Evolutionary conservation across 257 asterid species (phyloP).

Genomic region (Solanum chaucha): DNA sequence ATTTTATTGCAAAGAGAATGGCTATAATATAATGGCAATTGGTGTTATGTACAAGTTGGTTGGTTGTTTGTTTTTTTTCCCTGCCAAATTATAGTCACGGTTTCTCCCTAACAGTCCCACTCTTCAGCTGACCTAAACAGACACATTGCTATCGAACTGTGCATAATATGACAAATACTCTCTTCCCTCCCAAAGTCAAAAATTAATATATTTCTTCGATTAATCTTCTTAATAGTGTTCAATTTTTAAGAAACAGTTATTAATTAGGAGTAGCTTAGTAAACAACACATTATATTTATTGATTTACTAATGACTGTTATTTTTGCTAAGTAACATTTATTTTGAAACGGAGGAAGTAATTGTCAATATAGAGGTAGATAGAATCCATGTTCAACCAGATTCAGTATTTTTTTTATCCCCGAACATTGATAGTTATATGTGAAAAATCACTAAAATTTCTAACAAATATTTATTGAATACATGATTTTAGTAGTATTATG

Average conservation of each 20-base stretch:
- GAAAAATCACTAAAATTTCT: neutral
- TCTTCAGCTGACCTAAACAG: slow-evolving; percentile 16
- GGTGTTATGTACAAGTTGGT: neutral
- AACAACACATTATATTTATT: neutral
- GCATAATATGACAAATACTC: slow-evolving; percentile 9
- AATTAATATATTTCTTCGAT: neutral
- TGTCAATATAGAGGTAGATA: neutral
- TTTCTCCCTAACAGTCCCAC: neutral
- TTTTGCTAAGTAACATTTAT: neutral
- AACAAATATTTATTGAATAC: neutral
- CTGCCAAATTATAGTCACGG: slow-evolving; percentile 3
- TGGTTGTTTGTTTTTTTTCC: neutral
- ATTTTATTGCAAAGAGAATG: neutral
- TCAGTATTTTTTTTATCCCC: neutral
- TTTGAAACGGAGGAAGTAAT: neutral
- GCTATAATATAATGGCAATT: neutral
- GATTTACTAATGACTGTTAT: neutral
- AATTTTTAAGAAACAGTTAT: too few relatives aligned
- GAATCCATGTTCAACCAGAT: neutral
- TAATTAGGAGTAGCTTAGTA: neutral
- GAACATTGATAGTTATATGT: neutral
- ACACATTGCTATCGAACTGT: slow-evolving; percentile 14
- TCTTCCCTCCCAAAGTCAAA: neutral
- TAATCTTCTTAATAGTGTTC: neutral
- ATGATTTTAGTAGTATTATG: neutral